Percentiles rank a stretch among this genome's conserved stretches.
Conservation (phyloP, 2,329 filamentous ascomycete genomes). For the Fusarium cyanostomum region DNA sequence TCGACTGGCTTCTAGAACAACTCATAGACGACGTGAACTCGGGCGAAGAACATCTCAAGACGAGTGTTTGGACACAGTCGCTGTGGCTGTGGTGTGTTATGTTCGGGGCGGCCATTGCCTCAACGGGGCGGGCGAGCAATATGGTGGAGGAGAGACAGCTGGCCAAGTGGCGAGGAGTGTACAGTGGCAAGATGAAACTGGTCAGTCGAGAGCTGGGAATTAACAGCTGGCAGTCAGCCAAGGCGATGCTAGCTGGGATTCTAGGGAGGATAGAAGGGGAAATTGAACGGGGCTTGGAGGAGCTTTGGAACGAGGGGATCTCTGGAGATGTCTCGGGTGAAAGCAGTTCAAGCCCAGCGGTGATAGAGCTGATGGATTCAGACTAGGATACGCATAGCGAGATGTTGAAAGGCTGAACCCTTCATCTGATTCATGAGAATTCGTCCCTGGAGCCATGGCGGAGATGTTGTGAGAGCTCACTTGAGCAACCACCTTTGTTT, state of each 20-base stretch:
- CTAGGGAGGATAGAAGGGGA: constrained; percentile 54
- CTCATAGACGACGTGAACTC: constrained; percentile 55
- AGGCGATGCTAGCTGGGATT: constrained; percentile 49
- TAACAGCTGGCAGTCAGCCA: constrained; percentile 52
- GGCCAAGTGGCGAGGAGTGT: constrained; percentile 50
- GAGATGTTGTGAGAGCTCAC: constrained; percentile 15
- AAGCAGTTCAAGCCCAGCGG: constrained; percentile 32
- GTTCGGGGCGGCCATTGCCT: constrained; percentile 55
- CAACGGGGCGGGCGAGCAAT: constrained; percentile 49
- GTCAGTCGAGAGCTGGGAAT: constrained; percentile 51
- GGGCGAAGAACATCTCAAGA: constrained; percentile 52
- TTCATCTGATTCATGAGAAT: constrained; percentile 13
- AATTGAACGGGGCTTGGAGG: constrained; percentile 51
- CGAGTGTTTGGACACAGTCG: constrained; percentile 54
- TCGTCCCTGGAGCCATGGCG: constrained; percentile 18
- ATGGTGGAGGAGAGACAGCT: constrained; percentile 51
- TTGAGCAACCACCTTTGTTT: constrained; percentile 22
- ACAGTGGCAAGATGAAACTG: constrained; percentile 54
- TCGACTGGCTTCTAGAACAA: constrained; percentile 58
- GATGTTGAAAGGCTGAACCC: constrained; percentile 10
- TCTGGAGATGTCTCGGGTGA: constrained; percentile 25
- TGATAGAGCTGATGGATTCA: constrained; percentile 41
- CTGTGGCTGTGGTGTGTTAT: constrained; percentile 59
- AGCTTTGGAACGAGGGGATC: constrained; percentile 54
- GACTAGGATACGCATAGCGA: constrained; percentile 33